A percentile compares a stretch with the other conserved stretches of the same genome.
These are phyloP conservation scores for Collybiopsis luxurians DNA, from an alignment of 768 basidiomycete genomes.

Conservation along the genomic window DNA sequence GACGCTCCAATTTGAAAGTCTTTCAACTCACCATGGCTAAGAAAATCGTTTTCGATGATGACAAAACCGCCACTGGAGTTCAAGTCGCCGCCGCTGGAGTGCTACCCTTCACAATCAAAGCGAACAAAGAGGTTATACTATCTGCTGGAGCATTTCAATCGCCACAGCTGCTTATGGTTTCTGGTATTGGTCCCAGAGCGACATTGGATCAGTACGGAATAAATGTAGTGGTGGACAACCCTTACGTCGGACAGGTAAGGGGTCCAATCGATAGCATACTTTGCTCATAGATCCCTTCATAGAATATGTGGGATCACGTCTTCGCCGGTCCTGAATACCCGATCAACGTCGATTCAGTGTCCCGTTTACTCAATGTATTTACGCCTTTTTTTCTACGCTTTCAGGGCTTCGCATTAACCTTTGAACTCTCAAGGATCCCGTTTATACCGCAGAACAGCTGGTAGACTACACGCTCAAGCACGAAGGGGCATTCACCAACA, in stretches of 20 bases:
- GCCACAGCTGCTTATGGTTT: conserved; percentile 23
- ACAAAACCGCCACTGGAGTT: not conserved
- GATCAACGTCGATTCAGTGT: not conserved
- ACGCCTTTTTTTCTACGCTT: not conserved
- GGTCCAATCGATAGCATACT: not conserved
- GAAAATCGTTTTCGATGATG: not conserved
- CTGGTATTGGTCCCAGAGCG: conserved; percentile 34
- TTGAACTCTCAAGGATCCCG: not conserved
- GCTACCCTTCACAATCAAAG: not conserved
- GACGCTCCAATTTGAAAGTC: not conserved
- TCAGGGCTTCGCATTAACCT: not conserved
- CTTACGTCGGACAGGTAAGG: conserved; percentile 31
- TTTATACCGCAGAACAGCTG: not conserved
- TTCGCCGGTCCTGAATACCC: not conserved
- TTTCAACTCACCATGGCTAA: not conserved
- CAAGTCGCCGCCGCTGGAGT: not conserved
- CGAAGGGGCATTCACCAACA: not conserved
- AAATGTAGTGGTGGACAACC: conserved; percentile 28
- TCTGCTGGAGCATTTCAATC: conserved; percentile 24
- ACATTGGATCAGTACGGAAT: conserved; percentile 27
- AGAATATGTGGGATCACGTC: not conserved
- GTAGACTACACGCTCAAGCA: not conserved
- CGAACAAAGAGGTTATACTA: conserved; percentile 16
- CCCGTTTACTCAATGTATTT: not conserved
- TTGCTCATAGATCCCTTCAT: not conserved